A percentile compares a stretch with the other conserved stretches of the same genome.
Conservation (phyloP, 345 rosid genomes). For the Hevea brasiliensis region DNA sequence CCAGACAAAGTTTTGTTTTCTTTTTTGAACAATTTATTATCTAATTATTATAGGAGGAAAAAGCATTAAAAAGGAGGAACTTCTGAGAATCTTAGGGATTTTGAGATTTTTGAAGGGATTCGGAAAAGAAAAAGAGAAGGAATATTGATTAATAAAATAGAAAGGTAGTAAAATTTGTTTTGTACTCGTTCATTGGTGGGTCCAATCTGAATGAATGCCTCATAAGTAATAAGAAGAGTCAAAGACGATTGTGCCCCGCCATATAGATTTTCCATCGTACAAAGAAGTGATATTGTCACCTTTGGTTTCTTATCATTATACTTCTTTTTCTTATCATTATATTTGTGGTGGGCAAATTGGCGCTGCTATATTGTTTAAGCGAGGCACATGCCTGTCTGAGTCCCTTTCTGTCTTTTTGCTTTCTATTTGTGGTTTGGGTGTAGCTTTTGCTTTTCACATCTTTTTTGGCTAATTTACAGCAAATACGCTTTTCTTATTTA, state of each 20-base stretch:
- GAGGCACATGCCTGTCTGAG: not conserved
- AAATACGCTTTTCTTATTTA: not conserved
- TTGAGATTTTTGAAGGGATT: not conserved
- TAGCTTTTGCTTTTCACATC: slow-evolving; percentile 14
- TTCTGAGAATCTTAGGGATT: not conserved
- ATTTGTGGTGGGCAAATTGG: slow-evolving; percentile 1
- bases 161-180: slow-evolving; percentile 6
- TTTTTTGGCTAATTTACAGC: not conserved
- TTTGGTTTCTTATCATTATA: slow-evolving; percentile 2
- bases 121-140: not conserved
- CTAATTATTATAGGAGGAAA: not conserved
- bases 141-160: not conserved
- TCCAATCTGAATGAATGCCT: slow-evolving; percentile 8
- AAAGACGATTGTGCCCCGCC: slow-evolving; percentile 20
- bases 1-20: not conserved
- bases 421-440: slow-evolving; percentile 2
- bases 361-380: not conserved
- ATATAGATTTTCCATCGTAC: slow-evolving; percentile 11
- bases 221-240: slow-evolving; percentile 9
- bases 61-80: not conserved
- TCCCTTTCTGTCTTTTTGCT: not conserved
- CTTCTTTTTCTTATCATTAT: not conserved
- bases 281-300: not conserved
- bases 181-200: slow-evolving; percentile 24
- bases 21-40: not conserved